These are phyloP conservation scores for Immersiella caudata DNA, from an alignment of 495 filamentous ascomycete species.

Conservation along the genomic window DNA sequence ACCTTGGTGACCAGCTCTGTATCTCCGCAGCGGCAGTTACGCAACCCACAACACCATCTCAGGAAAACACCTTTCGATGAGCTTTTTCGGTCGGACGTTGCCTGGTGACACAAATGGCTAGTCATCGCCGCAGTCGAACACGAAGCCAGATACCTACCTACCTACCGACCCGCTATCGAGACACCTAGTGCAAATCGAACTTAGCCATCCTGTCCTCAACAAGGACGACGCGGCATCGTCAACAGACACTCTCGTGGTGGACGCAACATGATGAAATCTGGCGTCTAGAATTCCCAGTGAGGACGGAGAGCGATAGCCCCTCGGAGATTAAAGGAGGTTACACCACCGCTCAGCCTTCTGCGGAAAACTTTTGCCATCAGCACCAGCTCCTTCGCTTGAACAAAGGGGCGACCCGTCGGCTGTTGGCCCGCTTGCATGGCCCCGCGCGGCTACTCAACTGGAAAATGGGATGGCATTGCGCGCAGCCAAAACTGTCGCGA, in stretches of 20 bases:
- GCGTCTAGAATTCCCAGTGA: not conserved
- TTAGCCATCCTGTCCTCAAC: not conserved
- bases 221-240: not conserved
- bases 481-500: not conserved
- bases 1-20: not conserved
- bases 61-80: not conserved
- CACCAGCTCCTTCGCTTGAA: not conserved
- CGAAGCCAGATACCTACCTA: not conserved
- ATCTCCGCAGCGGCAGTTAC: not conserved
- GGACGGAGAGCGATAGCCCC: not conserved
- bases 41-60: not conserved
- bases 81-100: not conserved
- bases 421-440: not conserved
- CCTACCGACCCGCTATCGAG: not conserved
- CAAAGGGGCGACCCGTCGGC: not conserved
- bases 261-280: not conserved
- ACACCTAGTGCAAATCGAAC: not conserved
- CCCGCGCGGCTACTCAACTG: not conserved
- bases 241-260: not conserved
- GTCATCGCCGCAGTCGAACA: not conserved
- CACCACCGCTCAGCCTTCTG: not conserved
- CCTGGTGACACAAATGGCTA: not conserved
- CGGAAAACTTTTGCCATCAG: not conserved
- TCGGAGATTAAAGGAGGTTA: not conserved
- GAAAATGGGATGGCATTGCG: not conserved